Evolutionary conservation across 1,284 basidiomycete genomes (phyloP).

Genomic region (Exobasidium cylindrosporum): DNA sequence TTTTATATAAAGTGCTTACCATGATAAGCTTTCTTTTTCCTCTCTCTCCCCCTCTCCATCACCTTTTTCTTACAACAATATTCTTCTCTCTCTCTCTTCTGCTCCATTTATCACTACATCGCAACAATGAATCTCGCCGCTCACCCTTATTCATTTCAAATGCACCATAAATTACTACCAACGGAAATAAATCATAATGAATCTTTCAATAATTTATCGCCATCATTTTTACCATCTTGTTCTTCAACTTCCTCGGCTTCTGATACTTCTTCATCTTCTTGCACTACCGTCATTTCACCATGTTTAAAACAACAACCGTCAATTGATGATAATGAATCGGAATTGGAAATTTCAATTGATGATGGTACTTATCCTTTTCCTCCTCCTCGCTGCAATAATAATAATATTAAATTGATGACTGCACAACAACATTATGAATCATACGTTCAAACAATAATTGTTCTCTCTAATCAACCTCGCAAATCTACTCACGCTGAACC

Average conservation of each 20-base stretch:
- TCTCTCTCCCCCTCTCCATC: too few relatives aligned
- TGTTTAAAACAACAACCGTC: too few relatives aligned
- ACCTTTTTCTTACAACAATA: background rate
- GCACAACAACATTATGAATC: background rate
- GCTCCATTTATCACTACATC: background rate
- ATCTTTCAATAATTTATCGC: too few relatives aligned
- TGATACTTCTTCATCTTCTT: background rate
- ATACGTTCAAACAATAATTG: background rate
- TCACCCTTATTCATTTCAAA: background rate
- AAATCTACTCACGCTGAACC: background rate
- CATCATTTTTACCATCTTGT: slow-evolving; percentile 1
- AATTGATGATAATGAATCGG: too few relatives aligned
- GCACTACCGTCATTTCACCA: background rate
- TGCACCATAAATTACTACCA: background rate
- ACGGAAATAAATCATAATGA: too few relatives aligned
- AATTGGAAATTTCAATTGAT: too few relatives aligned
- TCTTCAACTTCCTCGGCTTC: background rate
- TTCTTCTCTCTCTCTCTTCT: background rate
- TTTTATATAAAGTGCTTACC: background rate
- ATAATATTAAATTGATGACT: too few relatives aligned
- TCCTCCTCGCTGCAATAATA: background rate
- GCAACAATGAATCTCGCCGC: background rate
- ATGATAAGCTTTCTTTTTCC: too few relatives aligned
- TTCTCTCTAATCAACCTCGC: background rate
- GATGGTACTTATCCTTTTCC: background rate